Evolutionary conservation across 148 eudicot genomes (phyloP).

Genomic region (Nyssa sinensis): DNA sequence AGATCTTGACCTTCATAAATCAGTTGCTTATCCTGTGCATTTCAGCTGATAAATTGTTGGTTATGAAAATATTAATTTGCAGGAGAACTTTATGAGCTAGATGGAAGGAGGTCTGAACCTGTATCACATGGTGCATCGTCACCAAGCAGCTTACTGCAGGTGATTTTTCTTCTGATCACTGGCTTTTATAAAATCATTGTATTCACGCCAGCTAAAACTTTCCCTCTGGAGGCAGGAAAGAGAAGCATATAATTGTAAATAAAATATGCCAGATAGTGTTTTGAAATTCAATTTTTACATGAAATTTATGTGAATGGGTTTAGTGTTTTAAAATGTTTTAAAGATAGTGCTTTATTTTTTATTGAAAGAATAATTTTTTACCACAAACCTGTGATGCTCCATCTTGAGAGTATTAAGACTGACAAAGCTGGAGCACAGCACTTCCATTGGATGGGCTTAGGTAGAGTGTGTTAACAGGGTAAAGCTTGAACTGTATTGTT

Average conservation of each 20-base stretch:
- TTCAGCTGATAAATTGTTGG: background rate
- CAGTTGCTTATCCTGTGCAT: background rate
- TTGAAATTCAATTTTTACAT: too few species aligned
- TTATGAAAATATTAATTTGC: conserved; percentile 1
- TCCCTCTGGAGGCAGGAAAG: too few species aligned
- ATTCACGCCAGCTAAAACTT: too few species aligned
- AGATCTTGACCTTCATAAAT: too few species aligned
- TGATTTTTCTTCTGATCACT: conserved; percentile 19
- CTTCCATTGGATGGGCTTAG: background rate
- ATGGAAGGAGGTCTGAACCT: conserved; percentile 83
- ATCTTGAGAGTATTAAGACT: too few species aligned
- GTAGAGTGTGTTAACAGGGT: background rate
- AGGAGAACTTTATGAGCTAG: conserved; percentile 95
- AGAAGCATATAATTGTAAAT: too few species aligned
- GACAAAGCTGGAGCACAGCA: background rate
- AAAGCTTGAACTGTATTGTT: background rate
- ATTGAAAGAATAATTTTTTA: too few species aligned
- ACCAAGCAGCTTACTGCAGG: conserved; percentile 67
- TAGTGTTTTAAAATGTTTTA: background rate
- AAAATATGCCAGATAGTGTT: background rate
- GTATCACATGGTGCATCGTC: conserved; percentile 80
- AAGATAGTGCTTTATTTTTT: too few species aligned
- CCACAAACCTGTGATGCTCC: too few species aligned
- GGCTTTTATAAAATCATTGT: background rate
- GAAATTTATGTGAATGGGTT: too few species aligned